phyloP scores from a whole-genome alignment of 202 grass and related monocot species.

The Alloteropsis angusta region DNA sequence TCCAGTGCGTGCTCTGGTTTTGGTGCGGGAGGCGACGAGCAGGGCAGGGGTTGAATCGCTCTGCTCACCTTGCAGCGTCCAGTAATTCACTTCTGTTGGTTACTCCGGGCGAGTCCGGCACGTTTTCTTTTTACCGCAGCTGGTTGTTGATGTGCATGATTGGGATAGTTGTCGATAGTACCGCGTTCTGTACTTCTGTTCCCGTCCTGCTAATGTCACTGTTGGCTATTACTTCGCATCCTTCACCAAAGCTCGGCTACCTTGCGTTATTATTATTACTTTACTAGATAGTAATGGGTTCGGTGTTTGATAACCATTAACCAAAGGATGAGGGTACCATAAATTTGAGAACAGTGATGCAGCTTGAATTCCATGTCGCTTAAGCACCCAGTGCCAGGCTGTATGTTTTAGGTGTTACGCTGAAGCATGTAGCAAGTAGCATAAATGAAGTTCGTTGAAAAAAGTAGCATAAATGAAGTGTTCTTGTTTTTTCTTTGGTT shows the following conservation, averaged over 20 bases:
- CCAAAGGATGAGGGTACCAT: no score
- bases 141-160: background rate
- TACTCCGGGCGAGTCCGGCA: background rate
- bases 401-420: background rate
- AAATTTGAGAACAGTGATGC: background rate
- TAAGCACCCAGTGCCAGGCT: background rate
- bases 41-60: background rate
- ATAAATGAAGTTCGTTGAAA: background rate
- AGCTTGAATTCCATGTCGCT: background rate
- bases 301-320: background rate
- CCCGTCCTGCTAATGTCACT: background rate
- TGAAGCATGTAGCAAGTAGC: background rate
- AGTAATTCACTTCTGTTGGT: background rate
- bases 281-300: background rate
- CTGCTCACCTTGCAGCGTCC: background rate
- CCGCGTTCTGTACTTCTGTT: background rate
- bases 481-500: background rate
- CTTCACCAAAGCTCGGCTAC: background rate
- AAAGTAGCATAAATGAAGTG: background rate
- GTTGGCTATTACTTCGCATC: background rate
- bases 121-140: background rate
- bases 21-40: background rate
- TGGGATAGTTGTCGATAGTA: background rate
- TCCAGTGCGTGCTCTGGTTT: background rate
- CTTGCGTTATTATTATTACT: background rate